Evolutionary conservation across 768 basidiomycete species (phyloP).

Genomic region (Lactarius trivialis): DNA sequence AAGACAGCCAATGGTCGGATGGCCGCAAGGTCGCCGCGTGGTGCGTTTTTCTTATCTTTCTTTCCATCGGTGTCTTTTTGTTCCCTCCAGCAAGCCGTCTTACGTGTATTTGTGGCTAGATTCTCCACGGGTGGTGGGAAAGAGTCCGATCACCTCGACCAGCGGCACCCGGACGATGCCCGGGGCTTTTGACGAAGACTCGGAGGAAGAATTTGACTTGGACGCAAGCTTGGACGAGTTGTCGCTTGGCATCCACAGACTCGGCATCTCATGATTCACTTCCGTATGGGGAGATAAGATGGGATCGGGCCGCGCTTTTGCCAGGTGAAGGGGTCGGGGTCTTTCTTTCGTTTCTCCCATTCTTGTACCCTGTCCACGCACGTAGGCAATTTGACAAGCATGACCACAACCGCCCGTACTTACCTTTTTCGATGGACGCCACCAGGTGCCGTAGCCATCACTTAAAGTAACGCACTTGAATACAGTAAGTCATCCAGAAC

Average conservation of each 20-base stretch:
- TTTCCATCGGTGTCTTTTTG: not conserved
- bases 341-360: not conserved
- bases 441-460: not conserved
- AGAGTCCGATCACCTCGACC: not conserved
- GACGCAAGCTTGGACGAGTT: conserved; percentile 3
- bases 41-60: conserved; percentile 7
- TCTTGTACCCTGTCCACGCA: not conserved
- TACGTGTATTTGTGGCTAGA: not conserved
- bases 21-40: conserved; percentile 17
- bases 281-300: not conserved
- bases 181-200: conserved; percentile 3
- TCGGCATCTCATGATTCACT: not conserved
- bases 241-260: not conserved
- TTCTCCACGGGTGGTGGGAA: not conserved
- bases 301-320: not conserved
- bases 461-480: not conserved
- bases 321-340: too few relatives aligned
- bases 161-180: conserved; percentile 1
- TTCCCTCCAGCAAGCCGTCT: not conserved
- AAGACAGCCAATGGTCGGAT: conserved; percentile 11
- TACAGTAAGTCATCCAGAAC: not conserved
- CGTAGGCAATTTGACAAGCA: not conserved
- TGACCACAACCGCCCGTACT: not conserved
- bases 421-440: not conserved
- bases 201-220: not conserved